Percentiles rank a stretch among this genome's conserved stretches.
Evolutionary conservation across 495 filamentous ascomycete genomes (phyloP).

Genomic region (Stereocaulon alpinum): DNA sequence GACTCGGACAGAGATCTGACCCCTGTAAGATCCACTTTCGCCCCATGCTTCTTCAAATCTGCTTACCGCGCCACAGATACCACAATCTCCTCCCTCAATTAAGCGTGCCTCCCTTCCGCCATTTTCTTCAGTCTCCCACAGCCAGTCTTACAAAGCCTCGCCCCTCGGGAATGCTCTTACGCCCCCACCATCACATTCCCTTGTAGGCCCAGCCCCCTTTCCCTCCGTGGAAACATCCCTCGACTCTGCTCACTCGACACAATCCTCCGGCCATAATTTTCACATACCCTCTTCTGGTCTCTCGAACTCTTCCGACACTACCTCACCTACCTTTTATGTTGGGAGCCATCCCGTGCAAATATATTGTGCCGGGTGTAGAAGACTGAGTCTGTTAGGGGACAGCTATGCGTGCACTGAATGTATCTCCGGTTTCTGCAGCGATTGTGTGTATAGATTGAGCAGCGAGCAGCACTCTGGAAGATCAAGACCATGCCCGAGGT

Average conservation of each 20-base stretch:
- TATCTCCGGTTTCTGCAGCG: slow-evolving; percentile 80
- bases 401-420: slow-evolving; percentile 91
- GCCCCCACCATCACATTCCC: slow-evolving; percentile 59
- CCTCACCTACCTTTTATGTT: slow-evolving; percentile 34
- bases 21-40: slow-evolving; percentile 45
- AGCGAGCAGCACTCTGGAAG: slow-evolving; percentile 36
- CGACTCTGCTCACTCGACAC: slow-evolving; percentile 33
- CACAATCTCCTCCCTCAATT: slow-evolving; percentile 53
- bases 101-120: slow-evolving; percentile 75
- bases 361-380: slow-evolving; percentile 75
- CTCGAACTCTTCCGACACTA: slow-evolving; percentile 39
- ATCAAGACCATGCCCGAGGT: slow-evolving; percentile 42
- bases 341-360: slow-evolving; percentile 58
- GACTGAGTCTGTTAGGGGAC: slow-evolving; percentile 59
- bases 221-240: slow-evolving; percentile 70
- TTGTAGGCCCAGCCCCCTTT: slow-evolving; percentile 61
- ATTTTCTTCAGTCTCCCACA: slow-evolving; percentile 43
- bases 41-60: neutral
- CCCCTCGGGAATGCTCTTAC: slow-evolving; percentile 79
- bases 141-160: slow-evolving; percentile 72
- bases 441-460: slow-evolving; percentile 72
- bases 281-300: slow-evolving; percentile 45
- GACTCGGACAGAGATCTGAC: slow-evolving; percentile 81
- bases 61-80: slow-evolving; percentile 38
- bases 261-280: slow-evolving; percentile 50